Evolutionary conservation across 1,139 yeast species (phyloP).

Genomic region (Debaryomycetaceae sp.): DNA sequence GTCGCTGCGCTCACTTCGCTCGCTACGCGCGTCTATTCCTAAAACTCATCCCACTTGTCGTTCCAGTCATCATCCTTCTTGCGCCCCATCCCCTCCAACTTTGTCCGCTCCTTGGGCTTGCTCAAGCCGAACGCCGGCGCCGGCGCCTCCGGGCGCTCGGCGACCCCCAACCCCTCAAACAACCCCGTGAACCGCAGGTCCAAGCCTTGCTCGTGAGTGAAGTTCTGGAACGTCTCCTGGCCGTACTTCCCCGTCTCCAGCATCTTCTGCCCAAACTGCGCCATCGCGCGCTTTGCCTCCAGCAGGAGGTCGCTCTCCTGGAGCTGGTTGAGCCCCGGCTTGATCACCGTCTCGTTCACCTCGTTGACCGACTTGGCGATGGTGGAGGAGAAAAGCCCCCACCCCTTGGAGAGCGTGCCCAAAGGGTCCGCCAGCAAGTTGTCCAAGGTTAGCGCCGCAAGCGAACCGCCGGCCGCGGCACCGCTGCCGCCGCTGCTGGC

Average conservation of each 20-base stretch:
- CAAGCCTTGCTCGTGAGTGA: constrained; percentile 43
- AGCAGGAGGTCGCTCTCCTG: constrained; percentile 74
- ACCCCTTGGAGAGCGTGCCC: constrained; percentile 85
- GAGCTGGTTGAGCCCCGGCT: constrained; percentile 79
- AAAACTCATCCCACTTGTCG: constrained; percentile 46
- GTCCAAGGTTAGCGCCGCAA: constrained; percentile 62
- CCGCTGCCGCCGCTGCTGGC: constrained; percentile 24
- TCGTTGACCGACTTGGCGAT: constrained; percentile 81
- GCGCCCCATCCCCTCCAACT: constrained; percentile 47
- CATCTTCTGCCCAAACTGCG: constrained; percentile 91
- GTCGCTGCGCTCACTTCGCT: no score
- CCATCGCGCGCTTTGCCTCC: constrained; percentile 87
- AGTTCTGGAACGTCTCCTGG: constrained; percentile 57
- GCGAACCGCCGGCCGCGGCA: constrained; percentile 44
- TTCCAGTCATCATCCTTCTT: constrained; percentile 27
- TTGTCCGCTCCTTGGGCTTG: constrained; percentile 57
- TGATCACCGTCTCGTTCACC: constrained; percentile 82
- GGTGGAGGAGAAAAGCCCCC: constrained; percentile 86
- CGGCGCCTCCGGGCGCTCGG: constrained; percentile 25
- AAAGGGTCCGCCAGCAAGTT: constrained; percentile 82
- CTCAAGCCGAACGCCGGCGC: constrained; percentile 69
- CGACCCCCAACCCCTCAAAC: constrained; percentile 37
- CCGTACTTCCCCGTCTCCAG: constrained; percentile 82
- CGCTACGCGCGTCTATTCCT: constrained; percentile 8
- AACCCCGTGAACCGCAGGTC: constrained; percentile 48